Base-by-base conservation (phyloP, 139 green algal genomes). In the Chlamydomonas applanata region DNA sequence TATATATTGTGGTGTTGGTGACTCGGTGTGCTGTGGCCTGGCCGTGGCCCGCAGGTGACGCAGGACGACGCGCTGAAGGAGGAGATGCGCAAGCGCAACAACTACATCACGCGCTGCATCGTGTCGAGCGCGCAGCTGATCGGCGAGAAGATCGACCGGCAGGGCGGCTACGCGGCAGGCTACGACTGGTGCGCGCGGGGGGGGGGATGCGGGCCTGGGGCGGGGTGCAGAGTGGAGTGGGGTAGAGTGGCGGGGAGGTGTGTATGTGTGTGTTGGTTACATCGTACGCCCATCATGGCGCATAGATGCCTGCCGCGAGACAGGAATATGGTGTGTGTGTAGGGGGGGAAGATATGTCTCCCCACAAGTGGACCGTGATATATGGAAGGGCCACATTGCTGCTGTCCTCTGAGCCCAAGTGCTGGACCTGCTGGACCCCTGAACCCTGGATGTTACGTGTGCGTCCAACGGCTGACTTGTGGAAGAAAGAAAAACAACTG, bases 41-140 rank as follows among this genome's bases (percentile, higher is more conserved):
- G n/a, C n/a, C n/a, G n/a, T n/a, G n/a, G n/a, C n/a, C n/a, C 74
- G 16, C 57, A 73, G 44, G 72, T 83, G 32, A 69, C 72, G 22
- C 75, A 81, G 34, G 76, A 82, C 36, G 81, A 86, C 35, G 81
- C 75, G 3, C 46, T 86, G 13, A 80, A 73, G 56, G 85, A 87
- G 14, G 77, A 92, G 68, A 46, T 93, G 60, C 72, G 75, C n/a
- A 72, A 82, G 52, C 79, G 84, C 40, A 76, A 91, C 69, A 77
- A 62, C 74, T 66, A 79, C 61, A 83, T 89, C 35, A 81, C 68
- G 3, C 62, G 45, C 53, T 80, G 56, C 52, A 88, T 93, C 16
- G 69, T 92, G 40, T 84, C 64, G 1, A 79, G 81, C 2, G 89
- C 89, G n/a, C 82, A 90, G 66, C 85, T 94, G 25, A 84, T 94